These are phyloP conservation scores for Beauveria brongniartii DNA, from an alignment of 2,329 filamentous ascomycete genomes.

Conservation along the genomic window DNA sequence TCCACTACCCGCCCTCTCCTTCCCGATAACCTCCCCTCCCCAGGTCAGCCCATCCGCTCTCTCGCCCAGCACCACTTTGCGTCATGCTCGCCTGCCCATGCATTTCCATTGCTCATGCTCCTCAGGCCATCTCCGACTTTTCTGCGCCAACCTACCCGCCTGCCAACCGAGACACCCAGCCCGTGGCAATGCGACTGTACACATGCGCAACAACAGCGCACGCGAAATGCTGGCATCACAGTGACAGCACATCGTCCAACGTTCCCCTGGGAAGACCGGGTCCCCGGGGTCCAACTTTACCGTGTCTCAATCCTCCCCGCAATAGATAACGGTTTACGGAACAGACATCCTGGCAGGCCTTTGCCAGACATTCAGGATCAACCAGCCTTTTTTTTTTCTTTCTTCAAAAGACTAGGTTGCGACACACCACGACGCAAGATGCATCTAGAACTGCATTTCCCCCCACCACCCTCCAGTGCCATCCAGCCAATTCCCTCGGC, in stretches of 20 bases:
- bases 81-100: neutral
- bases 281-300: too few relatives aligned
- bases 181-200: too few relatives aligned
- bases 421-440: slow-evolving; percentile 5
- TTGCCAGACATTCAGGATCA: too few relatives aligned
- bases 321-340: too few relatives aligned
- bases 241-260: too few relatives aligned
- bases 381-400: too few relatives aligned
- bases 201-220: too few relatives aligned
- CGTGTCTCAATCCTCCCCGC: neutral
- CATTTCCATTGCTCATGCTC: neutral
- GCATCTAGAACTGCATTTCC: slow-evolving; percentile 8
- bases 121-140: slow-evolving; percentile 1
- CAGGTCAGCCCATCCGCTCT: slow-evolving; percentile 1
- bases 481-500: neutral
- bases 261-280: too few relatives aligned
- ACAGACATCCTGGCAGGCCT: too few relatives aligned
- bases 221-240: too few relatives aligned
- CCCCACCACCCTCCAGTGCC: neutral
- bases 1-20: neutral
- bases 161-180: too few relatives aligned
- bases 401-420: neutral
- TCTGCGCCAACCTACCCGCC: neutral
- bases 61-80: slow-evolving; percentile 4
- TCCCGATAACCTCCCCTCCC: neutral